Evolutionary conservation across 805 yeast genomes (phyloP).

Genomic region (Sungouiozyma intestinalis): DNA sequence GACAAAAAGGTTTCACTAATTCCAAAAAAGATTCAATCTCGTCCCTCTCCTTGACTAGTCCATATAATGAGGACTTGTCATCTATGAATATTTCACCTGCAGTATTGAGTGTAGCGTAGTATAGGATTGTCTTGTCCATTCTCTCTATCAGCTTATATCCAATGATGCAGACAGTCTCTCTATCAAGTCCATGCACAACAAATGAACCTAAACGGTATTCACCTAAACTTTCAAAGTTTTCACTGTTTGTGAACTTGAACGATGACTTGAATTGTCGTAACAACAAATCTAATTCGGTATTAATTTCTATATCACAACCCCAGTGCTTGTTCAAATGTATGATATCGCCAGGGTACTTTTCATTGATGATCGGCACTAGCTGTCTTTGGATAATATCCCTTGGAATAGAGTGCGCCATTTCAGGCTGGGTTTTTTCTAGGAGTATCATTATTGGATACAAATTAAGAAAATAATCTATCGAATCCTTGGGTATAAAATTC

Average conservation of each 20-base stretch:
- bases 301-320: not conserved
- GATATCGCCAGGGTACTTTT: constrained; percentile 2
- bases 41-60: not conserved
- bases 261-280: not conserved
- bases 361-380: not conserved
- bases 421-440: too few relatives aligned
- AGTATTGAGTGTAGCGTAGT: not conserved
- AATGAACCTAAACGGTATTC: not conserved
- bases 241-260: too few relatives aligned
- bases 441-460: not conserved
- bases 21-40: not conserved
- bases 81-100: not conserved
- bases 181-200: not conserved
- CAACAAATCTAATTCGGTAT: not conserved
- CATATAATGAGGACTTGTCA: not conserved
- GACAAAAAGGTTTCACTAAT: not conserved
- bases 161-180: not conserved
- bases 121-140: not conserved
- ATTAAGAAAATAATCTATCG: not conserved
- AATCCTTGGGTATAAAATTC: not conserved
- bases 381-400: too few relatives aligned
- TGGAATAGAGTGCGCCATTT: too few relatives aligned
- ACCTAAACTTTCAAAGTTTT: too few relatives aligned
- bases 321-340: not conserved
- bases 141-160: not conserved